Base-by-base conservation (phyloP, 768 basidiomycete genomes). In the Mycena belliarum region DNA sequence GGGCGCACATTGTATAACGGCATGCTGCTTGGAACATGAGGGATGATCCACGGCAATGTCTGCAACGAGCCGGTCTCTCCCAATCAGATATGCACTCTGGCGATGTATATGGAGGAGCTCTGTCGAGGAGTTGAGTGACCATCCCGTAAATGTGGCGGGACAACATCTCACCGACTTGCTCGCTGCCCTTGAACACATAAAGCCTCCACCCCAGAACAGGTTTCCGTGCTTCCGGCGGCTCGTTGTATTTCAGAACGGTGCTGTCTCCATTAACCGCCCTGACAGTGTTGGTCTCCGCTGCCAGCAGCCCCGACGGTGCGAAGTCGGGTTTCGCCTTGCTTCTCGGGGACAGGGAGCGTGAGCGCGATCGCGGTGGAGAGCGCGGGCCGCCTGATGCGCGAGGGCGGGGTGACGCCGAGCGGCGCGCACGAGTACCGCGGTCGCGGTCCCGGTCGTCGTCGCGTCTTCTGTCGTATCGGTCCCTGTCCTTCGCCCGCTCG, bases 1-100 rank as follows among this genome's bases (percentile, higher is more conserved):
- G 21, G 26, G 70, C 86, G 25, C 68, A 89, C 90, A 94, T 74
- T 99, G 97, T 29, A 99, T 89, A 3, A 88, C 97, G 16, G 97
- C 95, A 68, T 99, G 97, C 69, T 99, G 97, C 69, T 99, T 99
- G 0, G 97, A 98, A 63, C 93, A 94, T 7, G 96, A 98, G 3
- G 96, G 96, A 69, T 99, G 97, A 57, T 97, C 94, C 40, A 98
- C 76, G 16, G 89, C 81, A 61, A 99, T 93, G 64, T 91, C 89
- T 62, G 88, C 82, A 26, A 97, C 93, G 21, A 89, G 77, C 25
- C 84, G 84, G 67, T 99, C 97, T 65, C 97, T 79, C 2, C 97
- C 97, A 55, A 97, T 80, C 8, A 98, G 82, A 70, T 98, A 99
- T 59, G 92, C 93, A 60, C 94, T 97, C 73, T 98, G 97, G 42